Evolutionary conservation across 148 eudicot species (phyloP).

Genomic region (Chenopodium berlandieri): DNA sequence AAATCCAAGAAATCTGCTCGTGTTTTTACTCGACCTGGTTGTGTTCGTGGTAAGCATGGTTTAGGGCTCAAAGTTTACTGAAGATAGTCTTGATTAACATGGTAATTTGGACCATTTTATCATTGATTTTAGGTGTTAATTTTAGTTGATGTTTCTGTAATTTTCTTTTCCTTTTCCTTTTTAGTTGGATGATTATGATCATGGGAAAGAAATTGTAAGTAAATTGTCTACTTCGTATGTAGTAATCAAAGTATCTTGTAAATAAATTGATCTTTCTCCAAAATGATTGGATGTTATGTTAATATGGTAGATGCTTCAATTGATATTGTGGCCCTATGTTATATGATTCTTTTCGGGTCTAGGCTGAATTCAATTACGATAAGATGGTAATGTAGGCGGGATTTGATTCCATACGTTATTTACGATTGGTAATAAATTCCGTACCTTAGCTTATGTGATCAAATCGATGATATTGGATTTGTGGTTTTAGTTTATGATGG

Average conservation of each 20-base stretch:
- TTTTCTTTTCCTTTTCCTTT: too few species aligned
- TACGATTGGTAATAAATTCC: too few species aligned
- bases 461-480: not conserved
- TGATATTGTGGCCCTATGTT: not conserved
- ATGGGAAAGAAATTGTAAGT: not conserved
- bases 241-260: slow-evolving; percentile 15
- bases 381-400: too few species aligned
- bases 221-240: slow-evolving; percentile 1
- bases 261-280: slow-evolving; percentile 13
- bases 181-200: not conserved
- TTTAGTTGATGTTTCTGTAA: too few species aligned
- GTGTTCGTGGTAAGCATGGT: slow-evolving; percentile 56
- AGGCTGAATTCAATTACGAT: too few species aligned
- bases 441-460: too few species aligned
- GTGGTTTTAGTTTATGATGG: not conserved
- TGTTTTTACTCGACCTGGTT: slow-evolving; percentile 42
- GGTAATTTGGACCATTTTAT: not conserved
- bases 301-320: not conserved
- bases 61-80: slow-evolving; percentile 37
- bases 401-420: too few species aligned
- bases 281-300: not conserved
- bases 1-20: slow-evolving; percentile 50
- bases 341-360: not conserved
- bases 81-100: not conserved
- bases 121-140: not conserved